These are phyloP conservation scores for Ichthyophthirius multifiliis DNA, from an alignment of 169 alveolate species.

Conservation along the genomic window DNA sequence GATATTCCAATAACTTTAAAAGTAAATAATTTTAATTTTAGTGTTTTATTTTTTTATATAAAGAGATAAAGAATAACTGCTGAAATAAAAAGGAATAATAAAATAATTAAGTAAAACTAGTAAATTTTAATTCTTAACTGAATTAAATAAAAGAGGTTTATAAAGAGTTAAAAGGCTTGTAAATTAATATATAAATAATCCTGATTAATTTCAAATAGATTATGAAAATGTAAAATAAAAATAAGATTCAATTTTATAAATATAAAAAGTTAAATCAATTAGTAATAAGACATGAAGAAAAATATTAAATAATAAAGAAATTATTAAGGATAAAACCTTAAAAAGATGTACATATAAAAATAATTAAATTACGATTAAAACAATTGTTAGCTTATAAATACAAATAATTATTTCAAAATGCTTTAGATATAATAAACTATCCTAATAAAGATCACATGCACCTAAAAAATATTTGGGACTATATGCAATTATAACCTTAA, in stretches of 20 bases:
- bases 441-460: not conserved
- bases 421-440: not conserved
- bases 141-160: too few relatives aligned
- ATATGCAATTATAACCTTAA: not conserved
- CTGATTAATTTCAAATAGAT: not conserved
- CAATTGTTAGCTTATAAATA: not conserved
- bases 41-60: too few relatives aligned
- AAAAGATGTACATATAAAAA: not conserved
- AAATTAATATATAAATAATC: not conserved
- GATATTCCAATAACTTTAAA: too few relatives aligned
- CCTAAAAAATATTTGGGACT: constrained; percentile 14
- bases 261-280: not conserved
- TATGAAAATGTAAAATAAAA: not conserved
- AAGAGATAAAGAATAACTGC: too few relatives aligned
- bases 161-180: too few relatives aligned
- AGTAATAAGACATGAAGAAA: not conserved
- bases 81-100: too few relatives aligned
- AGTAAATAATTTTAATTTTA: too few relatives aligned
- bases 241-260: not conserved
- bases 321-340: not conserved
- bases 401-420: not conserved
- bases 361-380: not conserved
- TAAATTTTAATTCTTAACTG: too few relatives aligned
- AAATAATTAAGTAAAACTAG: too few relatives aligned
- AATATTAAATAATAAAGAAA: not conserved